phyloP scores from a whole-genome alignment of 306 rosid species.

The Datisca glomerata region DNA sequence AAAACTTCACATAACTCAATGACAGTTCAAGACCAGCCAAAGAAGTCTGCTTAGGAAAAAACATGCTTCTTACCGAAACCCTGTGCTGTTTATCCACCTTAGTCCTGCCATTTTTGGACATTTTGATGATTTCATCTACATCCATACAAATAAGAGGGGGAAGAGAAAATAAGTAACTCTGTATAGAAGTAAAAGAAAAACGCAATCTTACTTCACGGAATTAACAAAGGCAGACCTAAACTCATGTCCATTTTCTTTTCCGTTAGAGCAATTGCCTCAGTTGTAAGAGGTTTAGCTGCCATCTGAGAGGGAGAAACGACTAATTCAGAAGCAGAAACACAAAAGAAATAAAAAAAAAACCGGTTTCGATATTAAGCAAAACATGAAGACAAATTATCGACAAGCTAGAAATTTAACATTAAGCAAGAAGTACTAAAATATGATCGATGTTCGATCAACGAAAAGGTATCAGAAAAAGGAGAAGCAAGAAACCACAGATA shows the following conservation, averaged over 20 bases:
- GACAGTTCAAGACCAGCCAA: not conserved
- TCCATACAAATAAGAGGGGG: not conserved
- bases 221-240: constrained; percentile 30
- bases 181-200: not conserved
- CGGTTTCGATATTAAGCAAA: no score
- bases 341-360: no score
- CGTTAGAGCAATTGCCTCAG: constrained; percentile 68
- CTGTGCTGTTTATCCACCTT: constrained; percentile 34
- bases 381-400: no score
- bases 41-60: not conserved
- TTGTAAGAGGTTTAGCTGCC: constrained; percentile 69
- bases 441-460: no score
- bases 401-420: no score
- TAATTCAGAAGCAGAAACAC: no score
- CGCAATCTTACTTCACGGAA: not conserved
- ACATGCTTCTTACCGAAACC: constrained; percentile 32
- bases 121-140: constrained; percentile 71
- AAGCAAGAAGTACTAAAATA: no score
- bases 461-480: no score
- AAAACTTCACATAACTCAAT: not conserved
- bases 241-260: constrained; percentile 99
- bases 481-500: no score
- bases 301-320: constrained; percentile 42
- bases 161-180: not conserved
- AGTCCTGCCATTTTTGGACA: constrained; percentile 37